Evolutionary conservation across 176 grass and related monocot genomes (phyloP), one percentile per base, ranked within the genome.

Genomic region (Themeda triandra): DNA sequence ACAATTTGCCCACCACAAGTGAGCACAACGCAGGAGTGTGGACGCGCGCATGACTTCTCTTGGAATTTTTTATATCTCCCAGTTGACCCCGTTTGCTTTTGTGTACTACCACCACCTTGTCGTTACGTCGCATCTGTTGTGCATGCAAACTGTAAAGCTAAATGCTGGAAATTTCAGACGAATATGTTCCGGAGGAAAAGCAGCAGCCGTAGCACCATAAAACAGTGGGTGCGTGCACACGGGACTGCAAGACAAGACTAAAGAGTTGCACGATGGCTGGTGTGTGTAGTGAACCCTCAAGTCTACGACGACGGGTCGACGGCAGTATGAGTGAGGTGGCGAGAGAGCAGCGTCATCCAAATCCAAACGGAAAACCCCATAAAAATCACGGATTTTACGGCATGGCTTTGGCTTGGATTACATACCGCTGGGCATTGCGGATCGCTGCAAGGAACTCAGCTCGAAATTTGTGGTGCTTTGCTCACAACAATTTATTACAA

Each of bases 141-240:
- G 78, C 60, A 25, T 68, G 85, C 45, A 45, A 81, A 87, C 84
- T 73, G 84, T 80, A 86, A 87, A 83, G 80, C 2, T 42, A 33
- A 25, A 2, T 7, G 1, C 48, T 28, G 70, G 9, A 54, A 54
- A 13, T 33, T 33, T 51, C 24, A 64, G 66, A 21, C 3, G 41
- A 88, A 81, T 29, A 53, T 13, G 53, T 64, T 64, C 74, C 2
- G 18, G 41, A 13, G 24, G 53, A 41, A 41, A 41, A 11, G 40
- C 40, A 2, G 40, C 40, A 41, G 40, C 53, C 53, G 40, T 25
- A 60, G 75, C 53, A 48, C 53, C 21, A 35, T 19, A 30, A 41
- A 78, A 31, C 30, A 4, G 11, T 29, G 23, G 29, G 14, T 19
- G 71, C 27, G 85, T 46, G 60, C 32, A 30, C 74, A 27, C 48